Percentiles rank a stretch among this genome's conserved stretches.
Evolutionary conservation across 306 rosid species (phyloP).

Genomic region (Erythrophleum fordii): DNA sequence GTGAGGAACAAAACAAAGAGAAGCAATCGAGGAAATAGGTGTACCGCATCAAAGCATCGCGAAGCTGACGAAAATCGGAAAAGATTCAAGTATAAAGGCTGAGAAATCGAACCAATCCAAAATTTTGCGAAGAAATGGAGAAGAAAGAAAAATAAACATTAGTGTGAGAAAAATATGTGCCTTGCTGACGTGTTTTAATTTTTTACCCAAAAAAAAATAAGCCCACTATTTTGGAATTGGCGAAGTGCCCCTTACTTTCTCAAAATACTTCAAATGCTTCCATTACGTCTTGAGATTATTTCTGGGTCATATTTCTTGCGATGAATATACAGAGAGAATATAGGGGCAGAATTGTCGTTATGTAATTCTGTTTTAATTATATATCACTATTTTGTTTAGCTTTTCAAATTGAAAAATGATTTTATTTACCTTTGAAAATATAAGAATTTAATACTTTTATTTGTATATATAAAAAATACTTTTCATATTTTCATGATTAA

Average conservation of each 20-base stretch:
- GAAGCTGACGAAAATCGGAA: constrained; percentile 36
- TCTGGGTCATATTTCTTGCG: not conserved
- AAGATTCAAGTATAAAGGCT: constrained; percentile 27
- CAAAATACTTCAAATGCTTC: not conserved
- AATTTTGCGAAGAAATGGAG: constrained; percentile 32
- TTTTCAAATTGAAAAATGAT: not conserved
- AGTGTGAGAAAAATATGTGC: constrained; percentile 4
- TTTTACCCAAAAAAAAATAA: not conserved
- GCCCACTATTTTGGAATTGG: constrained; percentile 15
- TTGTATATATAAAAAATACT: too few relatives aligned
- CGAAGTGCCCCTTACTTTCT: constrained; percentile 11
- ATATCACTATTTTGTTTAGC: not conserved
- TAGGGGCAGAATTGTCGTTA: not conserved
- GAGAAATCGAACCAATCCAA: constrained; percentile 38
- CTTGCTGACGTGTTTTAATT: too few relatives aligned
- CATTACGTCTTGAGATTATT: not conserved
- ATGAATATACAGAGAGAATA: not conserved
- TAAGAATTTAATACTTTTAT: not conserved
- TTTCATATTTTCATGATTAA: not conserved
- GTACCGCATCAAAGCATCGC: constrained; percentile 52
- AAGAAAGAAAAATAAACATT: not conserved
- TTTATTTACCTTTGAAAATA: not conserved
- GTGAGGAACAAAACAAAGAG: not conserved
- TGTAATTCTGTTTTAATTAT: not conserved
- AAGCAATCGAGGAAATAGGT: constrained; percentile 23